Conservation (phyloP, 352 stramenopile genomes). For the Phytophthora constricta region DNA sequence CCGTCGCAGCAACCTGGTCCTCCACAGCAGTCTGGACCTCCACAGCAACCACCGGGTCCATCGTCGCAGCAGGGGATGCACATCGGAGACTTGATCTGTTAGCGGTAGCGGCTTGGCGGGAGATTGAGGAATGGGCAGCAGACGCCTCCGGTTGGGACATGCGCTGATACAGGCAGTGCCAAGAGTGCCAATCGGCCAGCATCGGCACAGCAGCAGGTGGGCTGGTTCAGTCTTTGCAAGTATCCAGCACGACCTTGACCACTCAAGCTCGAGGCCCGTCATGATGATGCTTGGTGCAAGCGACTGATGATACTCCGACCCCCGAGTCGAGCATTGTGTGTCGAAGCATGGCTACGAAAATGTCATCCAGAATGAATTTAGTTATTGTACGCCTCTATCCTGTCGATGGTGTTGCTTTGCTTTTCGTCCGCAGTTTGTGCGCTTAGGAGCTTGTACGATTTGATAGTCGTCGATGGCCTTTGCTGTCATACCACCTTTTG, state of each 20-base stretch:
- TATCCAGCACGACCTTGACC: neutral
- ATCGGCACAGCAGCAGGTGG: neutral
- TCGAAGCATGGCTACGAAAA: too few species aligned
- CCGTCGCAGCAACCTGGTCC: conserved; percentile 19
- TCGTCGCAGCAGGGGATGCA: conserved; percentile 36
- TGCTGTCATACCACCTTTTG: neutral
- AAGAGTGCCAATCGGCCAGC: neutral
- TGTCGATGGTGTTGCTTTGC: neutral
- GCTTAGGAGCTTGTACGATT: too few species aligned
- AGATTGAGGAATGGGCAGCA: conserved; percentile 28
- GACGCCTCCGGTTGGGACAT: conserved; percentile 4
- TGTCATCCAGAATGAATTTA: too few species aligned
- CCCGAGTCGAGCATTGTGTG: too few species aligned
- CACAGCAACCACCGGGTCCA: conserved; percentile 22
- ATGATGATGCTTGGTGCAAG: neutral
- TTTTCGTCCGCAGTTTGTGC: too few species aligned
- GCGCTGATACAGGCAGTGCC: neutral
- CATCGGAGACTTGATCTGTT: conserved; percentile 15
- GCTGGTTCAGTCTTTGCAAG: neutral
- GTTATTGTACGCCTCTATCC: too few species aligned
- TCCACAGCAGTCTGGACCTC: conserved; percentile 9
- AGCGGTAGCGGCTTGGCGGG: conserved; percentile 1
- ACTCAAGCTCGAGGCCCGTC: neutral
- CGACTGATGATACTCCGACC: neutral
- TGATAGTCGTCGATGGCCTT: neutral